Evolutionary conservation across 257 asterid species (phyloP).

Genomic region (Solanum pinnatisectum): DNA sequence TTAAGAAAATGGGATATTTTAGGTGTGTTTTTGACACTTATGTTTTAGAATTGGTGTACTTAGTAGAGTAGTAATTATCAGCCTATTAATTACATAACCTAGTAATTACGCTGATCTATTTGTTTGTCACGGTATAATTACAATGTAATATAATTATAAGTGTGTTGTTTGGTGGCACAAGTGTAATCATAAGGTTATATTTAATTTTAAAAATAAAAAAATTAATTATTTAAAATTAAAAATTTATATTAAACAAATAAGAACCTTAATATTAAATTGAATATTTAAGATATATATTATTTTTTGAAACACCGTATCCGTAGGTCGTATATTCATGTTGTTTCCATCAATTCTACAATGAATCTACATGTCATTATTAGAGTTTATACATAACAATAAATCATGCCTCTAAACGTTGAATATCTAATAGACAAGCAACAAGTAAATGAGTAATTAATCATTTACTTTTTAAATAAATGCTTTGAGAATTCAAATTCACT

Average conservation of each 20-base stretch:
- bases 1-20: too few relatives aligned
- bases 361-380: not conserved
- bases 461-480: not conserved
- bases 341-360: not conserved
- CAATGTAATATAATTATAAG: too few relatives aligned
- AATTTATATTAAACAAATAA: too few relatives aligned
- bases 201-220: too few relatives aligned
- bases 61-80: not conserved
- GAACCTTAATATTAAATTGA: too few relatives aligned
- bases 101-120: accelerated
- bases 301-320: not conserved
- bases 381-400: not conserved
- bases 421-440: not conserved
- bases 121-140: too few relatives aligned
- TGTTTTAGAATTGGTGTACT: not conserved
- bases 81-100: too few relatives aligned
- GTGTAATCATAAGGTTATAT: too few relatives aligned
- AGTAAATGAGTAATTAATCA: not conserved
- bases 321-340: not conserved
- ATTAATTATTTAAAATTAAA: too few relatives aligned
- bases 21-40: too few relatives aligned
- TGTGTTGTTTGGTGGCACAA: not conserved
- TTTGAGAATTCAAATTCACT: not conserved
- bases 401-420: too few relatives aligned
- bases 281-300: too few relatives aligned